A percentile compares a stretch with the other conserved stretches of the same genome.
These are phyloP conservation scores for Waltiozyma solani DNA, from an alignment of 1,139 yeast genomes.

Conservation along the genomic window DNA sequence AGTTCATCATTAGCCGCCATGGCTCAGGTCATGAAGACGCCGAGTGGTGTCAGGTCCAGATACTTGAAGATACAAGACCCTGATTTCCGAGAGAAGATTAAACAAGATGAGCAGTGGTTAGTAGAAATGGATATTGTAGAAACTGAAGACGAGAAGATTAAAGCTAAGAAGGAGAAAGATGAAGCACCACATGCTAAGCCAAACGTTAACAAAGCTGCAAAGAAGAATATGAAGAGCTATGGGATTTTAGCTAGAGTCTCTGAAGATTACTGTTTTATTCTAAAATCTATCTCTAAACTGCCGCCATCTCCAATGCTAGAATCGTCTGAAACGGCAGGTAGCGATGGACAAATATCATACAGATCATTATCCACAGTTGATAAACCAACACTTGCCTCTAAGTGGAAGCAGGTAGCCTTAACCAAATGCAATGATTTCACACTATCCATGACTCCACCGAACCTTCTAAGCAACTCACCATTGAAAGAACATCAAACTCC, in stretches of 20 bases:
- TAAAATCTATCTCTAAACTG: neutral
- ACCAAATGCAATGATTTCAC: slow-evolving; percentile 7
- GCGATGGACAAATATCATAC: neutral
- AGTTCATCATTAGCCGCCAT: neutral
- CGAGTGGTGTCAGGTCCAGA: neutral
- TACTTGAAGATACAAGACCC: neutral
- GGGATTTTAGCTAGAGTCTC: neutral
- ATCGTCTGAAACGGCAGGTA: neutral
- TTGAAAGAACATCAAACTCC: slow-evolving; percentile 12
- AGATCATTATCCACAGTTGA: neutral
- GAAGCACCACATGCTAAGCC: too few relatives aligned
- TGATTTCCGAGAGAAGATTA: neutral
- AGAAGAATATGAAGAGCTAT: too few relatives aligned
- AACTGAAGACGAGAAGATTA: neutral
- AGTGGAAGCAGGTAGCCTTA: neutral
- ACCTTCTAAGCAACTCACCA: slow-evolving; percentile 9
- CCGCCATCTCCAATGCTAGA: neutral
- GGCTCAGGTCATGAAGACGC: neutral
- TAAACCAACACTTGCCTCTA: neutral
- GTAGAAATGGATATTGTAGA: neutral
- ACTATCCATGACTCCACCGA: slow-evolving; percentile 22
- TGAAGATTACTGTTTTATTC: neutral
- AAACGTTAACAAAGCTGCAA: too few relatives aligned
- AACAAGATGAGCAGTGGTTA: neutral
- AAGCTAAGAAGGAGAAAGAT: neutral